Conservation (phyloP, 495 filamentous ascomycete species). For the Ramalina intermedia region DNA sequence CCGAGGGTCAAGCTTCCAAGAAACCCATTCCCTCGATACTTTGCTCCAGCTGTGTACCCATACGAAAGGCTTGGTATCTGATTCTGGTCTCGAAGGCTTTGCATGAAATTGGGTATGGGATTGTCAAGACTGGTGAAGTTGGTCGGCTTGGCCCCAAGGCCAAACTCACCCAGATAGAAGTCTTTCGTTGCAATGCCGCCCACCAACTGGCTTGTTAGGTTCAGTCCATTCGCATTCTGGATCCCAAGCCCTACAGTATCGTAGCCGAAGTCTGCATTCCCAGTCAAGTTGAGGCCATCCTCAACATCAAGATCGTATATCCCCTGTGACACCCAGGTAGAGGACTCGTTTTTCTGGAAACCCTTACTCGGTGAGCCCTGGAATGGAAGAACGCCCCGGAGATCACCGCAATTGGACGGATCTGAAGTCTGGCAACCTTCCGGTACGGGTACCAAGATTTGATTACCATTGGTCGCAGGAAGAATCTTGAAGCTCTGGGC, state of each 20-base stretch:
- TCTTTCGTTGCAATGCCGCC: constrained; percentile 29
- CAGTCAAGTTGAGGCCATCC: constrained; percentile 26
- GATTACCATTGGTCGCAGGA: constrained; percentile 13
- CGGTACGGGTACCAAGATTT: constrained; percentile 18
- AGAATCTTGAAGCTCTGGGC: constrained; percentile 19
- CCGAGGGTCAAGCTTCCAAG: constrained; percentile 38
- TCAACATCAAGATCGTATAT: constrained; percentile 34
- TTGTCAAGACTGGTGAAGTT: constrained; percentile 18
- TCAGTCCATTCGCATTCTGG: constrained; percentile 20
- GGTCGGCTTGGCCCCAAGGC: constrained; percentile 29
- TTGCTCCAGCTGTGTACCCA: constrained; percentile 39
- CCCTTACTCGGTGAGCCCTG: constrained; percentile 6
- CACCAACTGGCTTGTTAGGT: constrained; percentile 30
- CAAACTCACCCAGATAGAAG: constrained; percentile 45
- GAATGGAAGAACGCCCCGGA: constrained; percentile 23
- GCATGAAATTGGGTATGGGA: constrained; percentile 21
- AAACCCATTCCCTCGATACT: constrained; percentile 27
- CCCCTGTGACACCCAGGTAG: constrained; percentile 35
- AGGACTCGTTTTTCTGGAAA: constrained; percentile 31
- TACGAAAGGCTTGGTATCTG: constrained; percentile 35
- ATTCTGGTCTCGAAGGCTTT: constrained; percentile 28
- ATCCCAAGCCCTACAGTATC: constrained; percentile 34
- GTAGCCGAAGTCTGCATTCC: constrained; percentile 28
- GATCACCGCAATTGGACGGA: constrained; percentile 24
- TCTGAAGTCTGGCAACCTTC: constrained; percentile 19